These are phyloP conservation scores for Fusarium buxicola DNA, from an alignment of 2,329 filamentous ascomycete species.

Conservation along the genomic window DNA sequence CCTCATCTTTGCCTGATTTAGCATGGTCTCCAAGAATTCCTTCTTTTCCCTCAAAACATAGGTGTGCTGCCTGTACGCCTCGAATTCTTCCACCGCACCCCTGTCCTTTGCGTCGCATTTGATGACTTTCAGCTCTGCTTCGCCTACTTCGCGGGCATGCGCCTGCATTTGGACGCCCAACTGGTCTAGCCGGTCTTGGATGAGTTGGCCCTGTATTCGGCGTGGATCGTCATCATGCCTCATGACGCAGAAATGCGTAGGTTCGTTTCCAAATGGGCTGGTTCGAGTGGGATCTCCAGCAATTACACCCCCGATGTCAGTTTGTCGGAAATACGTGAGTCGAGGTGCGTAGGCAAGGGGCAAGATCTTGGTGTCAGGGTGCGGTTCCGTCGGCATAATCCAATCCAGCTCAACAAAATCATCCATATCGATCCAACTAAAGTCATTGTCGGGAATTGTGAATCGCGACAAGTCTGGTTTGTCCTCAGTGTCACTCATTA, in stretches of 20 bases:
- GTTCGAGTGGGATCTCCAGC: constrained; percentile 83
- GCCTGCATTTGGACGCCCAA: constrained; percentile 81
- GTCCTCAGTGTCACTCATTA: constrained; percentile 66
- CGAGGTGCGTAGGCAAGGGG: constrained; percentile 93
- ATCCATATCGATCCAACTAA: constrained; percentile 99
- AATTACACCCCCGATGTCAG: constrained; percentile 86
- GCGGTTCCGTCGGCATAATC: constrained; percentile 89
- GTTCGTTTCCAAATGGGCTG: constrained; percentile 92
- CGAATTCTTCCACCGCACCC: constrained; percentile 68
- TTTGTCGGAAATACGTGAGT: constrained; percentile 97
- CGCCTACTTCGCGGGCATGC: constrained; percentile 78
- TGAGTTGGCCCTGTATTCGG: constrained; percentile 86
- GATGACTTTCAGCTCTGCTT: constrained; percentile 77
- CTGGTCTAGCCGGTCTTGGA: constrained; percentile 82
- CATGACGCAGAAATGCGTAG: constrained; percentile 96
- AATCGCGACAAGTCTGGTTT: constrained; percentile 85
- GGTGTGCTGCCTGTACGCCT: constrained; percentile 68
- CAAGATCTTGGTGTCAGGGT: constrained; percentile 93
- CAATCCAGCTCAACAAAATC: constrained; percentile 98
- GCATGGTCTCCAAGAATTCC: constrained; percentile 68
- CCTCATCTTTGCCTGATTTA: constrained; percentile 60
- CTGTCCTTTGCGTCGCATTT: constrained; percentile 62
- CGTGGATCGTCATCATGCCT: constrained; percentile 89
- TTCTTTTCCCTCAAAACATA: constrained; percentile 68
- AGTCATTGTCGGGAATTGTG: constrained; percentile 93